These are phyloP conservation scores for Trichoderma hamatum DNA, from an alignment of 2,329 filamentous ascomycete species.

Conservation along the genomic window DNA sequence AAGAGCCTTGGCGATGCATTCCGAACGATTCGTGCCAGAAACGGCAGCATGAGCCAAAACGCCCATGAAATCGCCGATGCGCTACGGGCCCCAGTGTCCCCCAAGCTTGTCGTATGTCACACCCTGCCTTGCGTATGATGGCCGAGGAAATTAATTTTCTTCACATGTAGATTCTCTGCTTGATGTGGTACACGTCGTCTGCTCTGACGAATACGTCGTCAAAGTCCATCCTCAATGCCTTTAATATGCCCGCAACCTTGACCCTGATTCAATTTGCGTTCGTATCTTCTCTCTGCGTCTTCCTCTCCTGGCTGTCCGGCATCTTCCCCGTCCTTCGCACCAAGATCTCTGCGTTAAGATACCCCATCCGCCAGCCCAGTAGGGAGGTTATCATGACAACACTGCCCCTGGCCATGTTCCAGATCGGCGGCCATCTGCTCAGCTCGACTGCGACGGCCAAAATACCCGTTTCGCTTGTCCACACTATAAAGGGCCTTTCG, in stretches of 20 bases:
- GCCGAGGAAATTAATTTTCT: neutral
- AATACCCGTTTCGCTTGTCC: conserved; percentile 94
- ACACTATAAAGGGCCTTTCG: conserved; percentile 97
- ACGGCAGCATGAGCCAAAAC: conserved; percentile 87
- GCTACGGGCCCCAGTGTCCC: conserved; percentile 85
- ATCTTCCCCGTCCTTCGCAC: conserved; percentile 71
- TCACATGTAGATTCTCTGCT: conserved; percentile 69
- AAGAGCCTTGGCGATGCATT: conserved; percentile 92
- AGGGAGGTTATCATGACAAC: conserved; percentile 83
- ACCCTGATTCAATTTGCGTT: conserved; percentile 93
- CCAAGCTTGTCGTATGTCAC: conserved; percentile 46
- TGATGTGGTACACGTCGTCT: conserved; percentile 93
- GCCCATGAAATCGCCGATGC: conserved; percentile 92
- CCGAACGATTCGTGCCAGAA: conserved; percentile 75
- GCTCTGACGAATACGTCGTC: conserved; percentile 97
- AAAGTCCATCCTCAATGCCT: conserved; percentile 91
- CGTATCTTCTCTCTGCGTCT: conserved; percentile 83
- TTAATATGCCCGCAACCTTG: conserved; percentile 87
- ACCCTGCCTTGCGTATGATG: neutral
- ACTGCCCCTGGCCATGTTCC: conserved; percentile 88
- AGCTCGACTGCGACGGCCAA: conserved; percentile 92
- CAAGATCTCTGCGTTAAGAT: conserved; percentile 75
- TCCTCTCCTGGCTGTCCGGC: conserved; percentile 75
- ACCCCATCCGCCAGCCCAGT: conserved; percentile 80
- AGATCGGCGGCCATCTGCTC: conserved; percentile 89